phyloP scores from a whole-genome alignment of 1,284 basidiomycete species.

The Leccinum fallax region DNA sequence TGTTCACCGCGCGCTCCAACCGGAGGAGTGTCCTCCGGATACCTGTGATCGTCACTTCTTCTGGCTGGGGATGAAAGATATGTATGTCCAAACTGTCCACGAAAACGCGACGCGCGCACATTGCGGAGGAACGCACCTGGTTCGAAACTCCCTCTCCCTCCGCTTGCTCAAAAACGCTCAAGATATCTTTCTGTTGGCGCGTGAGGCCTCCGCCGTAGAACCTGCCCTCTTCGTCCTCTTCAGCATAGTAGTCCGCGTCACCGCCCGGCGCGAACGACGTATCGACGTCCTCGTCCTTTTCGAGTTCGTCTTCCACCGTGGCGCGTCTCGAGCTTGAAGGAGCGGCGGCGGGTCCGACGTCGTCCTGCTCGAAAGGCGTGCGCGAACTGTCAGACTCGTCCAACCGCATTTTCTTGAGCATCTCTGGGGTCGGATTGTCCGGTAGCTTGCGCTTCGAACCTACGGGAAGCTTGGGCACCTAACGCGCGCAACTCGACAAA shows the following conservation, averaged over 20 bases:
- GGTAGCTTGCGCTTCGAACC: constrained; percentile 79
- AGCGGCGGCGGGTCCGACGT: not conserved
- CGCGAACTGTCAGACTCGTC: constrained; percentile 38
- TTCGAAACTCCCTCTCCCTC: constrained; percentile 63
- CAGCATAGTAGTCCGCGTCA: constrained; percentile 86
- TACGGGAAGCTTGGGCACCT: constrained; percentile 73
- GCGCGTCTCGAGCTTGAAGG: constrained; percentile 42
- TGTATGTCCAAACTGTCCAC: constrained; percentile 15
- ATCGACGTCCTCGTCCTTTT: constrained; percentile 49
- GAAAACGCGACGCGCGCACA: not conserved
- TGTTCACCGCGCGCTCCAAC: constrained; percentile 88
- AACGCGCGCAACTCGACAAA: constrained; percentile 3
- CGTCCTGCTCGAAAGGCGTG: constrained; percentile 13
- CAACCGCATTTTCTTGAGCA: constrained; percentile 76
- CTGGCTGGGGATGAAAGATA: constrained; percentile 46
- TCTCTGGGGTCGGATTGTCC: constrained; percentile 79
- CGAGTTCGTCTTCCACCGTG: constrained; percentile 60
- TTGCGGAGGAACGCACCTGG: constrained; percentile 56
- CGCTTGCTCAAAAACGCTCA: constrained; percentile 86
- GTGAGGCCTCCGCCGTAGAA: constrained; percentile 94
- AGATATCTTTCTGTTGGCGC: constrained; percentile 85
- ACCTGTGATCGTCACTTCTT: constrained; percentile 67
- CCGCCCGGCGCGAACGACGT: constrained; percentile 74
- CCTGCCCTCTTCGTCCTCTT: constrained; percentile 90
- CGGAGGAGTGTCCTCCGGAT: constrained; percentile 77